Percentiles rank a stretch among this genome's conserved stretches.
Conservation (phyloP, 169 alveolate genomes). For the Prorocentrum cordatum region DNA sequence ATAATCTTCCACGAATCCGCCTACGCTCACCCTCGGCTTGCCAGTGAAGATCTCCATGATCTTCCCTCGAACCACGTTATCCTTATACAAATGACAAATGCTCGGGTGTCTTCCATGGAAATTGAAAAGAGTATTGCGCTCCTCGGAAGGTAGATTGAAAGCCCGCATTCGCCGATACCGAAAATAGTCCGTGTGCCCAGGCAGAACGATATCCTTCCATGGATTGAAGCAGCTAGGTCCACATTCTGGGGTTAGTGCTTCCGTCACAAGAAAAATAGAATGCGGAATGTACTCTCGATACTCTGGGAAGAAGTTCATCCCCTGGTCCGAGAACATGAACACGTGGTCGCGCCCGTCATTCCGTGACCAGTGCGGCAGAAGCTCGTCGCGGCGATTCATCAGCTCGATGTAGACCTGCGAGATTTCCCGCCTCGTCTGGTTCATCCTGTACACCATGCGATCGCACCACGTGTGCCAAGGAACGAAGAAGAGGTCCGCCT, state of each 20-base stretch:
- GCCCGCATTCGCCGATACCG: too few relatives aligned
- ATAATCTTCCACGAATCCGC: slow-evolving; percentile 64
- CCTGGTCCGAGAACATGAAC: slow-evolving; percentile 58
- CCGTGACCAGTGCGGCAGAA: slow-evolving; percentile 34
- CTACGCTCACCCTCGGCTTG: slow-evolving; percentile 23
- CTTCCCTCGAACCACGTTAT: slow-evolving; percentile 49
- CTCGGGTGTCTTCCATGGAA: slow-evolving; percentile 33
- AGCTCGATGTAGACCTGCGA: slow-evolving; percentile 24
- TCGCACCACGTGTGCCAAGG: slow-evolving; percentile 65
- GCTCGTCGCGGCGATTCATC: slow-evolving; percentile 30
- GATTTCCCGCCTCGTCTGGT: slow-evolving; percentile 26
- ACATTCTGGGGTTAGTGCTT: slow-evolving; percentile 48
- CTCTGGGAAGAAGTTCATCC: slow-evolving; percentile 51
- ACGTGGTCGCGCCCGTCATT: slow-evolving; percentile 28
- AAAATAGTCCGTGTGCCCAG: too few relatives aligned
- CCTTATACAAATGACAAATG: slow-evolving; percentile 10
- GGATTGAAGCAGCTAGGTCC: slow-evolving; percentile 42
- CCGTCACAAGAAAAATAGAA: slow-evolving; percentile 12
- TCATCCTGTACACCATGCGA: slow-evolving; percentile 47
- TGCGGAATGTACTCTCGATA: slow-evolving; percentile 39
- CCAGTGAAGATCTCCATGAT: slow-evolving; percentile 57
- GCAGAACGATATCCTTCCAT: slow-evolving; percentile 52
- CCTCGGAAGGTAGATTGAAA: too few relatives aligned
- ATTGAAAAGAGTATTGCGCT: too few relatives aligned
- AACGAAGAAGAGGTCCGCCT: slow-evolving; percentile 38